Base-by-base conservation (phyloP, 2,329 filamentous ascomycete species). In the Fusarium anthophilum region DNA sequence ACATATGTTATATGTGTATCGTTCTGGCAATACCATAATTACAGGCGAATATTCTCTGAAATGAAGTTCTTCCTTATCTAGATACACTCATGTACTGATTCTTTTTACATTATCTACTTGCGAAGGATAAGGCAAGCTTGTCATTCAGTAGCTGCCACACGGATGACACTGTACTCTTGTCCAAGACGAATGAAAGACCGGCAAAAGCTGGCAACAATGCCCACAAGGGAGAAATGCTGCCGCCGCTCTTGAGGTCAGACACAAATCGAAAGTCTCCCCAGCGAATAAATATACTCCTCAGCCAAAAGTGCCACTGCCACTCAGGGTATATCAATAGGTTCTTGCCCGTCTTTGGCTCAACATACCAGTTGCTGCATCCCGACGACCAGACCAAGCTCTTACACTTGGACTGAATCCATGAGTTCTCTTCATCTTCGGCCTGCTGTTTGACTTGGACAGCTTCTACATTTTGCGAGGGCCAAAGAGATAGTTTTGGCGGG, bases 21-120 rank as follows among this genome's bases (percentile, higher is more conserved):
- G 6, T 30, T 22, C 20, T 48, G 14, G 10, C 10, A 6, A n/a
- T 7, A 30, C 2, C 20, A 48, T 12, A 22, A n/a, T 10, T 3
- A 17, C 10, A 30, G 26, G 4, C 4, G 1, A 12, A 14, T 3
- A 0, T 22, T 15, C 0, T 22, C 24, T 51, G 11, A 11, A 8
- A 18, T 22, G 3, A 6, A 11, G 11, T 35, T 18, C 7, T 8
- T 50, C 13, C 6, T 48, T 30, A 9, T 51, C 30, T n/a, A 24
- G 22, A 51, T 20, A 24, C 11, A 15, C 5, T 35, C 11, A 5
- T 51, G 4, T 18, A 5, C 5, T 24, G 6, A 24, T 13, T 18
- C 3, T 14, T 24, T 8, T 3, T 3, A 20, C 8, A 18, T 18
- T 20, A 37, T 53, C 17, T 20, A 24, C 30, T 37, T 20, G 17